phyloP scores from a whole-genome alignment of 495 filamentous ascomycete species.

The Daldinia caldariorum region DNA sequence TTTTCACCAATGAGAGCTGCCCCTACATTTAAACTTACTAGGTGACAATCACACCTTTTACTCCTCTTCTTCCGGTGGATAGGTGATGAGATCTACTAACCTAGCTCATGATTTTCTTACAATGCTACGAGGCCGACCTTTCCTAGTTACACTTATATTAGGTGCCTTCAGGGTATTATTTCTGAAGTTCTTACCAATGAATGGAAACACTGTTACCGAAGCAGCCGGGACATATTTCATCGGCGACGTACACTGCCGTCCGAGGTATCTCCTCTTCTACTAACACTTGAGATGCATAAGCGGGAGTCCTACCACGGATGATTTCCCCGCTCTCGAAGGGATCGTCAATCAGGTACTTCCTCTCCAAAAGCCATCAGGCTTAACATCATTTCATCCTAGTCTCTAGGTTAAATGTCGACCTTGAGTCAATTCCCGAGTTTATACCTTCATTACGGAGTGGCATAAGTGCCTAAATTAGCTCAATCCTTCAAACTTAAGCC shows the following conservation, averaged over 20 bases:
- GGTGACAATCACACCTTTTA: slow-evolving; percentile 21
- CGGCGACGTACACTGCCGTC: slow-evolving; percentile 7
- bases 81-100: neutral
- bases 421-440: neutral
- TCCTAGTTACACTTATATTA: neutral
- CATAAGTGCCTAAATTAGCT: neutral
- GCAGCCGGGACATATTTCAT: slow-evolving; percentile 7
- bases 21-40: slow-evolving; percentile 14
- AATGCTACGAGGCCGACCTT: neutral
- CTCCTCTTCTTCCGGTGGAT: neutral
- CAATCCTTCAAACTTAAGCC: neutral
- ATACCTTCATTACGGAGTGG: neutral
- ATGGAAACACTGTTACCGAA: neutral
- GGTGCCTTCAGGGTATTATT: neutral
- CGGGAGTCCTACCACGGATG: slow-evolving; percentile 5
- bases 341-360: neutral
- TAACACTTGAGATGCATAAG: neutral
- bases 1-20: slow-evolving; percentile 27
- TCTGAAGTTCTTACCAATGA: slow-evolving; percentile 9
- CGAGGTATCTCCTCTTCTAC: slow-evolving; percentile 6
- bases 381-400: neutral
- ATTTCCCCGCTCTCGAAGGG: neutral
- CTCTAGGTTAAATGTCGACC: neutral
- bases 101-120: slow-evolving; percentile 3
- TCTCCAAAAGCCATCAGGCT: neutral